A percentile compares a stretch with the other conserved stretches of the same genome.
These are phyloP conservation scores for Globisporangium canariense DNA, from an alignment of 352 stramenopile species.

Conservation along the genomic window DNA sequence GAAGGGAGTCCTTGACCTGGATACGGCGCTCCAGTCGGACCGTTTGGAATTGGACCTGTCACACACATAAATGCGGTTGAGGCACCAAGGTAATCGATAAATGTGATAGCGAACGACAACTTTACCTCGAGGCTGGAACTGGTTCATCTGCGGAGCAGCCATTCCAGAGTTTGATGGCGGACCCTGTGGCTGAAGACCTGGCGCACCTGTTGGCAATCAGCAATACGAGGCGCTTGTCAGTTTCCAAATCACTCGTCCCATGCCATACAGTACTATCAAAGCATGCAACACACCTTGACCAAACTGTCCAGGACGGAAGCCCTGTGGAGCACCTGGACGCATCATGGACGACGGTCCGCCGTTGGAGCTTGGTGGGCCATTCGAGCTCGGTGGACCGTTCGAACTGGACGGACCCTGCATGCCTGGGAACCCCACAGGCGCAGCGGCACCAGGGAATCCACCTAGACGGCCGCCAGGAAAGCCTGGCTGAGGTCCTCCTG, in stretches of 20 bases:
- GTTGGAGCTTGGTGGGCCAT: slow-evolving; percentile 9
- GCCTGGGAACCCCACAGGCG: slow-evolving; percentile 17
- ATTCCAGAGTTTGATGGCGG: slow-evolving; percentile 36
- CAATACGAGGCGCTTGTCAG: neutral
- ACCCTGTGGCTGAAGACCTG: slow-evolving; percentile 12
- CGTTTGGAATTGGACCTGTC: slow-evolving; percentile 20
- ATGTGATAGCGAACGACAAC: neutral
- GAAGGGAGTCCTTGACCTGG: slow-evolving; percentile 20
- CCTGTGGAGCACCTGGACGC: slow-evolving; percentile 9
- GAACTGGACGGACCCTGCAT: slow-evolving; percentile 22
- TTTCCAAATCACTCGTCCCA: neutral
- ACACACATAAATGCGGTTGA: neutral
- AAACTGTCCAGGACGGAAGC: slow-evolving; percentile 25
- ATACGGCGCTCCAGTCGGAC: slow-evolving; percentile 22
- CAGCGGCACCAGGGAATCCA: slow-evolving; percentile 19
- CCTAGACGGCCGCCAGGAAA: slow-evolving; percentile 17
- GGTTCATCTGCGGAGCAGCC: slow-evolving; percentile 35
- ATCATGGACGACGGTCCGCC: slow-evolving; percentile 1
- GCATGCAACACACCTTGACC: slow-evolving; percentile 9
- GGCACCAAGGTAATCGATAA: neutral
- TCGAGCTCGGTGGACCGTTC: slow-evolving; percentile 16
- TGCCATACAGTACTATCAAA: neutral
- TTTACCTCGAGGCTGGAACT: slow-evolving; percentile 34
- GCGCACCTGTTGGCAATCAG: neutral
- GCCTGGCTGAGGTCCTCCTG: slow-evolving; percentile 11